Evolutionary conservation across 106 monocot species (phyloP).

Genomic region (Iris macrosiphon): DNA sequence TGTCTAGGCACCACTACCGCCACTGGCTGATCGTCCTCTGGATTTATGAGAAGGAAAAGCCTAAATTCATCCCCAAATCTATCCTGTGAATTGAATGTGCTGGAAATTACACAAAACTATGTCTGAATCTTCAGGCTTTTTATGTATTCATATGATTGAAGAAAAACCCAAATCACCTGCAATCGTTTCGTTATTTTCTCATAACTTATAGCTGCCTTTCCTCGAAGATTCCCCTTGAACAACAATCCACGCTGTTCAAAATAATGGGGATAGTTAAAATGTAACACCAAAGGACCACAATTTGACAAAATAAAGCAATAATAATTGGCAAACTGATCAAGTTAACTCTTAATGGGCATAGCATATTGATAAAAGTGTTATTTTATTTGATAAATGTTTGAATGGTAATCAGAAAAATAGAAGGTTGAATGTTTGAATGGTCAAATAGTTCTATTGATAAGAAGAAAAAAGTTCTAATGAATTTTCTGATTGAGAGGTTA

Average conservation of each 20-base stretch:
- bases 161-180: conserved; percentile 34
- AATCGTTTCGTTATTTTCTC: conserved; percentile 80
- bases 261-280: no score
- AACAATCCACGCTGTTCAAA: conserved; percentile 65
- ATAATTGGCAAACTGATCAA: no score
- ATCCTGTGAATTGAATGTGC: conserved; percentile 50
- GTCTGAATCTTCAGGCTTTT: background rate
- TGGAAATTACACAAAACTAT: conserved; percentile 26
- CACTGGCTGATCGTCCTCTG: conserved; percentile 90
- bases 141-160: background rate
- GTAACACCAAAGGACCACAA: no score
- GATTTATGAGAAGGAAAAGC: conserved; percentile 86
- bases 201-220: conserved; percentile 68
- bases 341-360: no score
- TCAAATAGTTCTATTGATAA: no score
- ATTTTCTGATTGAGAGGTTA: no score
- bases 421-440: no score
- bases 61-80: conserved; percentile 89
- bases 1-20: conserved; percentile 82
- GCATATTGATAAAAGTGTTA: no score
- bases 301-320: no score
- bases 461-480: no score
- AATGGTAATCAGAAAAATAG: no score
- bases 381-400: no score
- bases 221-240: conserved; percentile 90